Evolutionary conservation across 2,329 filamentous ascomycete genomes (phyloP).

Genomic region (Xylaria sp.): DNA sequence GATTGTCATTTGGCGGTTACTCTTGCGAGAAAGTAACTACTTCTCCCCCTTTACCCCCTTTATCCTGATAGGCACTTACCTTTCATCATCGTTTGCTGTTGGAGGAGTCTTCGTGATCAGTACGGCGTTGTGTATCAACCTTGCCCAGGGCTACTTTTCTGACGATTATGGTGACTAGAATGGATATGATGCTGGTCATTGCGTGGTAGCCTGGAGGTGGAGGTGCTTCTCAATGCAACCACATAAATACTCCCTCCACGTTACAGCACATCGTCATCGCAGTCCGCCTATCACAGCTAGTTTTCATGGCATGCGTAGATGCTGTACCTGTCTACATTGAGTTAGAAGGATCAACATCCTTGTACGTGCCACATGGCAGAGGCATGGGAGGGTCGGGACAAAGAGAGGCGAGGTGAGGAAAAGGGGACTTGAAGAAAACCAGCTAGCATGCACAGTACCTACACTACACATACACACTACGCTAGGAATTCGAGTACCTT

Average conservation of each 20-base stretch:
- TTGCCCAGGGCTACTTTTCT: slow-evolving; percentile 19
- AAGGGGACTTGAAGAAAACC: slow-evolving; percentile 15
- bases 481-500: slow-evolving; percentile 1
- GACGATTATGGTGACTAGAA: slow-evolving; percentile 11
- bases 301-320: slow-evolving; percentile 9
- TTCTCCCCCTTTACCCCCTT: slow-evolving; percentile 3
- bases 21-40: not conserved
- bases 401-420: slow-evolving; percentile 16
- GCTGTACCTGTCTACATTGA: slow-evolving; percentile 21
- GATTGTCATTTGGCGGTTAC: slow-evolving; percentile 19
- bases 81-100: not conserved
- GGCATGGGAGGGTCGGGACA: slow-evolving; percentile 29
- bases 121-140: slow-evolving; percentile 9
- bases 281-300: slow-evolving; percentile 22
- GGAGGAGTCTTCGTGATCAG: not conserved
- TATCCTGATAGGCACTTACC: slow-evolving; percentile 8
- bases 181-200: slow-evolving; percentile 23
- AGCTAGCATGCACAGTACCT: slow-evolving; percentile 2
- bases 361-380: slow-evolving; percentile 34
- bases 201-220: slow-evolving; percentile 18
- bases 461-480: not conserved
- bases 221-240: slow-evolving; percentile 27
- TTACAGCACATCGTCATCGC: slow-evolving; percentile 18
- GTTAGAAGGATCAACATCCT: slow-evolving; percentile 28
- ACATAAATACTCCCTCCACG: slow-evolving; percentile 11